Percentiles rank a stretch among this genome's conserved stretches.
phyloP scores from a whole-genome alignment of 495 filamentous ascomycete species.

The Penicillium canescens region DNA sequence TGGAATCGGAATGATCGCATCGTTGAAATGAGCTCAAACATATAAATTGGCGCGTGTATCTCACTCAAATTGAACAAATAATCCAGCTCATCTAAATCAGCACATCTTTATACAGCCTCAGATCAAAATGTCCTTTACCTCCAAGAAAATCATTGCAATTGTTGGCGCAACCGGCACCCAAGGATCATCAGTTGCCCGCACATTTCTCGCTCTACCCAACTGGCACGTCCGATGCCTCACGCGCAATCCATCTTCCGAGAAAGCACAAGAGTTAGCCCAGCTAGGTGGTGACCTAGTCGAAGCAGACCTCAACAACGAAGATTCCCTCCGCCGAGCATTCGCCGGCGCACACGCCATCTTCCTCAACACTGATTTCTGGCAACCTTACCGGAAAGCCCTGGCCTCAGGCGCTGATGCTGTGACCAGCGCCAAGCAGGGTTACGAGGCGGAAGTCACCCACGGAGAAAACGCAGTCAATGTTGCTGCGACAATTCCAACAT shows the following conservation, averaged over 20 bases:
- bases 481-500: constrained; percentile 41
- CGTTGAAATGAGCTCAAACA: background rate
- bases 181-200: constrained; percentile 46
- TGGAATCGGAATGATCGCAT: background rate
- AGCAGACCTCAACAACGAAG: constrained; percentile 45
- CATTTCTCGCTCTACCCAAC: constrained; percentile 32
- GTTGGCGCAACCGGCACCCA: constrained; percentile 46
- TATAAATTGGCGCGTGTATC: background rate
- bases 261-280: constrained; percentile 32
- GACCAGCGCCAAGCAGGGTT: constrained; percentile 41
- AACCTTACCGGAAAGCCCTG: constrained; percentile 15
- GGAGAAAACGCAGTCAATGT: constrained; percentile 51
- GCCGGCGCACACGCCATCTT: constrained; percentile 51
- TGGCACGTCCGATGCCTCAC: constrained; percentile 47
- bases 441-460: constrained; percentile 47
- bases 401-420: constrained; percentile 14
- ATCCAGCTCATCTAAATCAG: background rate
- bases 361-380: constrained; percentile 54
- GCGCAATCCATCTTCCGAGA: constrained; percentile 41
- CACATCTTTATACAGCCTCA: background rate
- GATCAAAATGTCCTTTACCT: background rate
- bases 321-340: constrained; percentile 46
- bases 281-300: constrained; percentile 50
- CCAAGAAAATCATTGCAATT: constrained; percentile 27
- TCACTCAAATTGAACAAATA: background rate